These are phyloP conservation scores for Monotropa hypopitys DNA, from an alignment of 179 eudicot species.

Conservation along the genomic window DNA sequence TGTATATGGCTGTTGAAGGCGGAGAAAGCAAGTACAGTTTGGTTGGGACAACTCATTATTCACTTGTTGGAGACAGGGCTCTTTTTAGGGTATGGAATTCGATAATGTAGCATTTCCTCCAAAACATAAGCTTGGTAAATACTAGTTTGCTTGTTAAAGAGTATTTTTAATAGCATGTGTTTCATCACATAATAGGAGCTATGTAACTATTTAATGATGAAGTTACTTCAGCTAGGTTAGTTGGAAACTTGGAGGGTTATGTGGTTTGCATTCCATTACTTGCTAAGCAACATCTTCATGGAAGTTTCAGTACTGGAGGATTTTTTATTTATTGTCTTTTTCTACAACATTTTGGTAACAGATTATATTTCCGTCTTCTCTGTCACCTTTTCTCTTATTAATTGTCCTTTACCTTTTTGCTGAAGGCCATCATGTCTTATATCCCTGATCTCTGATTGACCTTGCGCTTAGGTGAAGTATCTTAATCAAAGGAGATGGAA, in stretches of 20 bases:
- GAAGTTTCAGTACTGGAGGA: neutral
- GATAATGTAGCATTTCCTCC: neutral
- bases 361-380: neutral
- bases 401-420: neutral
- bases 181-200: neutral
- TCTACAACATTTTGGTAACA: neutral
- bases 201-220: neutral
- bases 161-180: neutral
- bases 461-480: conserved; percentile 58
- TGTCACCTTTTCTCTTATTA: neutral
- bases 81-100: conserved; percentile 70
- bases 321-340: neutral
- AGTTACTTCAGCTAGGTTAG: conserved; percentile 1
- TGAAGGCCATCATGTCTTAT: neutral
- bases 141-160: neutral
- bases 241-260: neutral
- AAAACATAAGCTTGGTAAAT: neutral
- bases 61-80: conserved; percentile 71
- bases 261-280: neutral
- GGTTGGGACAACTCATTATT: conserved; percentile 71
- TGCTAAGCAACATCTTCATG: neutral
- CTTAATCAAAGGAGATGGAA: conserved; percentile 63
- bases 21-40: conserved; percentile 47
- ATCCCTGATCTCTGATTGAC: conserved; percentile 1
- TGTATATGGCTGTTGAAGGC: conserved; percentile 63